These are phyloP conservation scores for Xylariaceae sp. DNA, from an alignment of 2,329 filamentous ascomycete genomes.

Conservation along the genomic window DNA sequence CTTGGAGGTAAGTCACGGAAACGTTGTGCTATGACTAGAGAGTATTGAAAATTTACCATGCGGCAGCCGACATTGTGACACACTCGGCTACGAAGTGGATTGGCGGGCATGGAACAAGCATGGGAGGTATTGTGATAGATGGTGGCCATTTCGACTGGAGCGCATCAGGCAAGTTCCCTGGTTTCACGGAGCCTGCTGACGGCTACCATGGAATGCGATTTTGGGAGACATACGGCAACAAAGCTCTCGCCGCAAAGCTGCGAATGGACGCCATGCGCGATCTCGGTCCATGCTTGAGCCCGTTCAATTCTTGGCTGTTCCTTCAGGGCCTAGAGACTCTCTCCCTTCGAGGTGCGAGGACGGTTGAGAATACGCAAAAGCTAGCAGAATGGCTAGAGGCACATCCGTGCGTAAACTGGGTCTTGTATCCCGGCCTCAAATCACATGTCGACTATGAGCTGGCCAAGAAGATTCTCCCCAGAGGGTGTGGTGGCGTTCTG, in stretches of 20 bases:
- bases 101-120: conserved; percentile 69
- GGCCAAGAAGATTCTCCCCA: conserved; percentile 66
- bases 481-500: conserved; percentile 68
- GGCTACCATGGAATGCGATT: conserved; percentile 71
- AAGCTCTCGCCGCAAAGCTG: conserved; percentile 64
- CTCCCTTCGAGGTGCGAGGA: conserved; percentile 62
- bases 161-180: conserved; percentile 65
- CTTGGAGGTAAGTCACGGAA: conserved; percentile 45
- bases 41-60: conserved; percentile 12
- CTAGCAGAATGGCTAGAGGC: conserved; percentile 67
- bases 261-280: conserved; percentile 71
- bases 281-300: conserved; percentile 64
- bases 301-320: conserved; percentile 70
- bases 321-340: conserved; percentile 69
- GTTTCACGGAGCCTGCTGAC: conserved; percentile 66
- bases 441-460: conserved; percentile 62
- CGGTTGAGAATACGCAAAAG: conserved; percentile 62
- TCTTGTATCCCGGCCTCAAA: conserved; percentile 67
- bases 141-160: conserved; percentile 72
- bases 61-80: conserved; percentile 63
- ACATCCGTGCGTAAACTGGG: conserved; percentile 68
- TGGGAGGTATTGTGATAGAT: conserved; percentile 66
- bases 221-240: conserved; percentile 65
- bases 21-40: not conserved
- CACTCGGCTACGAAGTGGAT: conserved; percentile 75